phyloP scores from a whole-genome alignment of 768 basidiomycete species.

The Lyophyllum decastes region DNA sequence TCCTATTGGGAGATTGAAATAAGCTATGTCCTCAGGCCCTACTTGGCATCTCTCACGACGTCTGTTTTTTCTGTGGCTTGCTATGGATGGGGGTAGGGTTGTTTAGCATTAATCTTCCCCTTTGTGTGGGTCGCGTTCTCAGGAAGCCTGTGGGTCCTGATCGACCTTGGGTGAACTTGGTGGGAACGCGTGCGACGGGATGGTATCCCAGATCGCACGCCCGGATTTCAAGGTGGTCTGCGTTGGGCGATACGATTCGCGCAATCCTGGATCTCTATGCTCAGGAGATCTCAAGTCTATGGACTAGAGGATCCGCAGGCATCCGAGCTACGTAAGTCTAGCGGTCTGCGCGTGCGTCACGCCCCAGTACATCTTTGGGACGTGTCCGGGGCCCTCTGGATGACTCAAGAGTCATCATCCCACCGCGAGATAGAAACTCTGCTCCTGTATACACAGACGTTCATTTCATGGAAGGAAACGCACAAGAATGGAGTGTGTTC shows the following conservation, averaged over 20 bases:
- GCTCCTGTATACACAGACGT: neutral
- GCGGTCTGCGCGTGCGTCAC: neutral
- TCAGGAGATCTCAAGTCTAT: neutral
- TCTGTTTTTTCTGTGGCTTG: neutral
- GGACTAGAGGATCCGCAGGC: neutral
- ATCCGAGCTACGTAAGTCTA: neutral
- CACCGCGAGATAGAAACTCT: neutral
- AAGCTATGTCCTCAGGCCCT: neutral
- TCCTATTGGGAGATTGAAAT: slow-evolving; percentile 1
- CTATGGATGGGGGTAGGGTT: neutral
- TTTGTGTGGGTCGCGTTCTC: neutral
- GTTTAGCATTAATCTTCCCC: neutral
- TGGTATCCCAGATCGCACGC: neutral
- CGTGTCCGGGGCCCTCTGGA: neutral
- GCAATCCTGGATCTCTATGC: neutral
- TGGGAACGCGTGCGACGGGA: neutral
- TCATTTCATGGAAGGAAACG: neutral
- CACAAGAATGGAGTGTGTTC: neutral
- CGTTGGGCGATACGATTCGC: neutral
- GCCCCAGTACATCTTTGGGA: neutral
- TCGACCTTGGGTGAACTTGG: neutral
- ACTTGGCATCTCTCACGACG: neutral
- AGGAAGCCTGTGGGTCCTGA: neutral
- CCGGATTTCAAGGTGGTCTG: neutral
- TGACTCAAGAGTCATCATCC: neutral